phyloP scores from a whole-genome alignment of 495 filamentous ascomycete species.

The Penicillium robsamsonii region DNA sequence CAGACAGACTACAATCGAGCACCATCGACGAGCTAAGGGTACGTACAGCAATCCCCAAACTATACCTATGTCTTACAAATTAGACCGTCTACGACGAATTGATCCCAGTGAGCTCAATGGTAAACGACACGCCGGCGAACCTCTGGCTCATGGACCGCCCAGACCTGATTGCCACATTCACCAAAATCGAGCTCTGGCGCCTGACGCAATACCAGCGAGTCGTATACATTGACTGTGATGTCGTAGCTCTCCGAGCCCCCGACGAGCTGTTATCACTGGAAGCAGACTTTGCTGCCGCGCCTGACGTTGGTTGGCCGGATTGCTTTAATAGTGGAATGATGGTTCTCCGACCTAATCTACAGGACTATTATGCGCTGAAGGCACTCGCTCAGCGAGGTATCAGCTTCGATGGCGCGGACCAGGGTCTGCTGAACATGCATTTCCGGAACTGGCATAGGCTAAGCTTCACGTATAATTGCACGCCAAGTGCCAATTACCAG shows the following conservation, averaged over 20 bases:
- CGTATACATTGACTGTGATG: conserved; percentile 89
- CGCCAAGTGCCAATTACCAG: conserved; percentile 90
- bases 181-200: conserved; percentile 94
- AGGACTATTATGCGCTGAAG: conserved; percentile 79
- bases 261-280: conserved; percentile 86
- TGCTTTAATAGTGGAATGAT: conserved; percentile 97
- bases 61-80: conserved; percentile 4
- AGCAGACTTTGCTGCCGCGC: conserved; percentile 80
- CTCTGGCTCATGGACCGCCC: conserved; percentile 87
- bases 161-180: conserved; percentile 88
- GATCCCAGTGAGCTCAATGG: conserved; percentile 76
- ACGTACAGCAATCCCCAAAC: conserved; percentile 13
- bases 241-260: conserved; percentile 80
- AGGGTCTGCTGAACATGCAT: conserved; percentile 93
- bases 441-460: conserved; percentile 85
- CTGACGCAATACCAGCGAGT: conserved; percentile 86
- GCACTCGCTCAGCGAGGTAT: conserved; percentile 80
- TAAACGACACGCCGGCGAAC: conserved; percentile 74
- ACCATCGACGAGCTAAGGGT: conserved; percentile 80
- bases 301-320: conserved; percentile 98
- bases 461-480: conserved; percentile 96
- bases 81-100: conserved; percentile 85
- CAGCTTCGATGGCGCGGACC: conserved; percentile 97
- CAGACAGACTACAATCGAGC: conserved; percentile 66
- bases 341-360: conserved; percentile 81